phyloP scores from a whole-genome alignment of 208 protist genomes.

The Acanthamoeba sp. region DNA sequence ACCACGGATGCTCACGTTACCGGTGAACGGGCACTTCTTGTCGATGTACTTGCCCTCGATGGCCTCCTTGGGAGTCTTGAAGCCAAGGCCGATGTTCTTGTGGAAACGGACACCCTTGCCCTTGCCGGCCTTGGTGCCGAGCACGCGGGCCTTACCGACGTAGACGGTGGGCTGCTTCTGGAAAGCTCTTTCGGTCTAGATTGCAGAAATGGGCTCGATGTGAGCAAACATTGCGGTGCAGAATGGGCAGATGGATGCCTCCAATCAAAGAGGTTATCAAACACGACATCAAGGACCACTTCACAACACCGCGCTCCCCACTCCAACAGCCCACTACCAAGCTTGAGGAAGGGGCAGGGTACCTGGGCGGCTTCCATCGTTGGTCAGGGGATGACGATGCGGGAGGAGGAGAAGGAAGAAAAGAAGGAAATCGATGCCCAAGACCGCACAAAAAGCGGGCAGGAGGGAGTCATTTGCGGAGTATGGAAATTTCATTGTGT shows the following conservation, averaged over 20 bases:
- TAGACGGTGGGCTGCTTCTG: constrained; percentile 93
- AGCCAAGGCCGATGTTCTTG: constrained; percentile 99
- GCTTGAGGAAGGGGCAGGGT: not conserved
- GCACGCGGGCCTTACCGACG: constrained; percentile 83
- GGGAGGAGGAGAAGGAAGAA: constrained; percentile 36
- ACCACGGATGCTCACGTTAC: constrained; percentile 99
- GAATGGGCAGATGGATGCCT: not conserved
- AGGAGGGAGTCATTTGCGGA: constrained; percentile 1
- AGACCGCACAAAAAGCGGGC: constrained; percentile 19
- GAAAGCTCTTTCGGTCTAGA: constrained; percentile 92
- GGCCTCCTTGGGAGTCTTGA: constrained; percentile 98
- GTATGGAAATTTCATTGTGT: not conserved
- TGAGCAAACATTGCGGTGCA: not conserved
- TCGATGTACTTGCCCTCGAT: constrained; percentile 99
- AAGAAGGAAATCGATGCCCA: not conserved
- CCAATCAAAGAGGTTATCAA: not conserved
- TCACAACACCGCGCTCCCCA: not conserved
- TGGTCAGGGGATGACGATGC: constrained; percentile 13
- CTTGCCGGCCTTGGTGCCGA: constrained; percentile 86
- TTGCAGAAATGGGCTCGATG: not conserved
- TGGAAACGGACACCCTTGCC: constrained; percentile 93
- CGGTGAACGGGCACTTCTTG: constrained; percentile 99
- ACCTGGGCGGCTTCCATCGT: constrained; percentile 23
- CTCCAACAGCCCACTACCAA: too few relatives aligned
- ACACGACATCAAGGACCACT: not conserved